Evolutionary conservation across 2,329 filamentous ascomycete genomes (phyloP), one percentile per base, ranked within the genome.

Genomic region (Stemphylium vesicarium): DNA sequence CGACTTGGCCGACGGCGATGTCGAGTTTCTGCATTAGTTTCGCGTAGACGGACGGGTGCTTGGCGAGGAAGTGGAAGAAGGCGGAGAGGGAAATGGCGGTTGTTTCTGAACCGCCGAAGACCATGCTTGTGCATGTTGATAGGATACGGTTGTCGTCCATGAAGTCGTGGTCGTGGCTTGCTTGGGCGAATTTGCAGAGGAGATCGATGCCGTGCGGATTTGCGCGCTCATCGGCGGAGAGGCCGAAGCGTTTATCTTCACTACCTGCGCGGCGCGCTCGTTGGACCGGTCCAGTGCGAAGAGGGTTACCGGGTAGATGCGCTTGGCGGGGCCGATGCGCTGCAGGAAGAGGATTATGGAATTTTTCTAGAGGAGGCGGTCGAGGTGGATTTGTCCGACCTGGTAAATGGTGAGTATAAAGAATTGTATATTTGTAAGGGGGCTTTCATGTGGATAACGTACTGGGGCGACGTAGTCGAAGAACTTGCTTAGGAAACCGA

Each of bases 101-200:
- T 0, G 90, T 94, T 74, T 95, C 91, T 2, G 85, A 88, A 3
- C 90, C 90, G 0, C 91, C 91, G 63, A 89, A 84, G 58, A 81
- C 78, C 88, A 90, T 90, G 53, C 81, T 86, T n/a, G 88, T 84
- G 44, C 87, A 88, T 77, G 89, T 88, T 5, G 87, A 87, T 60
- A 89, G 84, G 10, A 91, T 88, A 8, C 89, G 80, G 3, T 80
- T 81, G 65, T 91, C 86, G 20, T 81, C 86, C 86, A 92, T 90
- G 75, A 91, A 88, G 0, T 88, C 88, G 38, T 88, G 84, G 15
- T 85, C 81, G 64, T 87, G 82, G 41, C 85, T 84, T 1, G 88
- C 88, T 63, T 87, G 84, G 9, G 89, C 82, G 73, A 92, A 91
- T 71, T 90, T 90, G 64, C 85, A 88, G 5, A 91, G 81, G 2